Percentiles rank a stretch among this genome's conserved stretches.
phyloP scores from a whole-genome alignment of 1,284 basidiomycete species.

The Irpex rosettiformis region DNA sequence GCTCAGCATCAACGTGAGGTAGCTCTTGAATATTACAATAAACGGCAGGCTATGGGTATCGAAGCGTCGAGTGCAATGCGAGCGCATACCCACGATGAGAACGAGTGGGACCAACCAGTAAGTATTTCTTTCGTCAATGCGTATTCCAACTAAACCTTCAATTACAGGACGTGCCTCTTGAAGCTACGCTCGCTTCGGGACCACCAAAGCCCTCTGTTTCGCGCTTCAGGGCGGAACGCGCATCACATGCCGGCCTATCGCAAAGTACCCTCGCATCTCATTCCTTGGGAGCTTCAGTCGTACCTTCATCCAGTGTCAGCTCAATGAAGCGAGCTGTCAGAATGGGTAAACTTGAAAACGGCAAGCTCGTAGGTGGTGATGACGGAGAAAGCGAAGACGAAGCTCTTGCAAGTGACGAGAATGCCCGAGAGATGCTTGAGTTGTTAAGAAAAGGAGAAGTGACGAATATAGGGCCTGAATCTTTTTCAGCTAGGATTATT shows the following conservation, averaged over 20 bases:
- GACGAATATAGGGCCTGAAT: slow-evolving; percentile 46
- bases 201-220: slow-evolving; percentile 51
- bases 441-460: slow-evolving; percentile 54
- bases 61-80: slow-evolving; percentile 49
- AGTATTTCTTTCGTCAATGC: not conserved
- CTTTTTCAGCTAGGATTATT: not conserved
- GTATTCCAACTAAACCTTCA: slow-evolving; percentile 1
- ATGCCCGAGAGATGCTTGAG: slow-evolving; percentile 50
- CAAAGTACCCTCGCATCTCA: slow-evolving; percentile 26
- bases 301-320: slow-evolving; percentile 49
- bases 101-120: slow-evolving; percentile 43
- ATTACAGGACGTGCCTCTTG: slow-evolving; percentile 37
- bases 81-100: slow-evolving; percentile 39
- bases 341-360: slow-evolving; percentile 57
- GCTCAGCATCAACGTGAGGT: slow-evolving; percentile 70
- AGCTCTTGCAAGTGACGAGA: slow-evolving; percentile 34
- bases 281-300: slow-evolving; percentile 43
- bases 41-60: slow-evolving; percentile 51
- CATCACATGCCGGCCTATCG: slow-evolving; percentile 36
- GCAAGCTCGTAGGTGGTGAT: slow-evolving; percentile 50
- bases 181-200: slow-evolving; percentile 32
- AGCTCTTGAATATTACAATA: slow-evolving; percentile 65
- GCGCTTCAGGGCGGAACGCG: slow-evolving; percentile 55
- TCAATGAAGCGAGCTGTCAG: slow-evolving; percentile 55
- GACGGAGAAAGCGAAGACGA: slow-evolving; percentile 58